Evolutionary conservation across 1,284 basidiomycete species (phyloP).

Genomic region (Puccinia polysora): DNA sequence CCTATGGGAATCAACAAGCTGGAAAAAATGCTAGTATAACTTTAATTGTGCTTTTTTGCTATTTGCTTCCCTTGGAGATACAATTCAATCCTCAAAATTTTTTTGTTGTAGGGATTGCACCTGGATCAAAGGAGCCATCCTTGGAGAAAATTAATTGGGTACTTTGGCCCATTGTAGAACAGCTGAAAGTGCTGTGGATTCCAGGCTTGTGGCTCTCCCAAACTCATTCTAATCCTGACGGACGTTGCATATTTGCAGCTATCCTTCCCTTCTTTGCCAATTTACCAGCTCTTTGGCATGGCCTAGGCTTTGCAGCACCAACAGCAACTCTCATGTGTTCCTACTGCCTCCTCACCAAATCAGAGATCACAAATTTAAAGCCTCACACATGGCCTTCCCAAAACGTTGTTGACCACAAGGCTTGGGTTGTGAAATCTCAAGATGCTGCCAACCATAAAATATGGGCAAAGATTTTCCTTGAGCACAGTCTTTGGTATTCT

Average conservation of each 20-base stretch:
- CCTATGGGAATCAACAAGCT: slow-evolving; percentile 8
- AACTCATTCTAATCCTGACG: not conserved
- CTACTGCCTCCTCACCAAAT: slow-evolving; percentile 21
- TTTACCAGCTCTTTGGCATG: slow-evolving; percentile 40
- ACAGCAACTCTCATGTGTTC: slow-evolving; percentile 38
- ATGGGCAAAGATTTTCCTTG: not conserved
- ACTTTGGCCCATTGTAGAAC: slow-evolving; percentile 50
- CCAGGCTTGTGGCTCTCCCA: slow-evolving; percentile 48
- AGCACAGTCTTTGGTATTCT: slow-evolving; percentile 14
- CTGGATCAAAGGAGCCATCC: slow-evolving; percentile 46
- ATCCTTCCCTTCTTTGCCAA: slow-evolving; percentile 43
- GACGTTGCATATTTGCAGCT: not conserved
- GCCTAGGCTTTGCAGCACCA: slow-evolving; percentile 30
- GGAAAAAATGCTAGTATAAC: slow-evolving; percentile 15
- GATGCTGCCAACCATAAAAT: not conserved
- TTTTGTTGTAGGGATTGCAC: slow-evolving; percentile 54
- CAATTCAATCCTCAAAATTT: slow-evolving; percentile 53
- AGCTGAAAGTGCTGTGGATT: slow-evolving; percentile 51
- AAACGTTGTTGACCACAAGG: slow-evolving; percentile 1
- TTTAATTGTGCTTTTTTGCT: slow-evolving; percentile 9
- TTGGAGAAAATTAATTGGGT: slow-evolving; percentile 50
- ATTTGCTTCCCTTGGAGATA: slow-evolving; percentile 48
- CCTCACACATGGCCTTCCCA: not conserved
- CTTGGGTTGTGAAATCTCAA: not conserved
- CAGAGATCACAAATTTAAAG: slow-evolving; percentile 2